phyloP scores from a whole-genome alignment of 1,139 yeast genomes.

The Nakaseomyces sp. region DNA sequence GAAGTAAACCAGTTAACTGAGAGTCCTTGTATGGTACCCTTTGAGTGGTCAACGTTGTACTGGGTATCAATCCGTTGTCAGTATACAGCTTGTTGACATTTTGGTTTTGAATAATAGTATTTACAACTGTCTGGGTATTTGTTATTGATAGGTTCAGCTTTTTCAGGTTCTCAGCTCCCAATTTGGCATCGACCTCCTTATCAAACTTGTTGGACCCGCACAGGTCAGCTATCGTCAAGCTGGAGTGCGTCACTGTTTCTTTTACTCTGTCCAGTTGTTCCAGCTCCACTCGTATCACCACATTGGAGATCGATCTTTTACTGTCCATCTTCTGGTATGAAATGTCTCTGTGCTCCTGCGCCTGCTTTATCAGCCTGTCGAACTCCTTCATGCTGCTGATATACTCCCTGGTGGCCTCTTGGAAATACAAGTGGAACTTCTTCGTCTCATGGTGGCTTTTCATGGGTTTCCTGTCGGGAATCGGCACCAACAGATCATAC shows the following conservation, averaged over 20 bases:
- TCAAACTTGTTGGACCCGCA: conserved; percentile 89
- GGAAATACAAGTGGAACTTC: conserved; percentile 24
- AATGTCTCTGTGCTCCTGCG: conserved; percentile 27
- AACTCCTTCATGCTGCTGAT: conserved; percentile 11
- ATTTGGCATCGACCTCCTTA: conserved; percentile 72
- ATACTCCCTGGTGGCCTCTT: conserved; percentile 17
- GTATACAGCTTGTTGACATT: neutral
- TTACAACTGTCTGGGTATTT: conserved; percentile 62
- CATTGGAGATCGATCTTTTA: conserved; percentile 76
- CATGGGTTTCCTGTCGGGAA: conserved; percentile 10
- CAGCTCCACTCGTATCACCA: conserved; percentile 62
- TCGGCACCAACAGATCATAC: conserved; percentile 45
- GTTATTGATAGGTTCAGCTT: conserved; percentile 74
- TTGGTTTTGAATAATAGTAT: neutral
- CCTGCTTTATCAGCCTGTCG: conserved; percentile 4
- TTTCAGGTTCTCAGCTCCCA: conserved; percentile 72
- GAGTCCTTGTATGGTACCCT: conserved; percentile 55
- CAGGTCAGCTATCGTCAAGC: conserved; percentile 67
- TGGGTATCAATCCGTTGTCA: neutral
- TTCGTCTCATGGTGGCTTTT: conserved; percentile 12
- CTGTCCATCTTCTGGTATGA: conserved; percentile 48
- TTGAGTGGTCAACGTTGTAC: neutral
- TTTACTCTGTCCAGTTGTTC: conserved; percentile 47
- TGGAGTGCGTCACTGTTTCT: conserved; percentile 11
- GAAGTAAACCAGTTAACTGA: conserved; percentile 70